Evolutionary conservation across 2,329 filamentous ascomycete species (phyloP).

Genomic region (Aspergillus calidoustus): DNA sequence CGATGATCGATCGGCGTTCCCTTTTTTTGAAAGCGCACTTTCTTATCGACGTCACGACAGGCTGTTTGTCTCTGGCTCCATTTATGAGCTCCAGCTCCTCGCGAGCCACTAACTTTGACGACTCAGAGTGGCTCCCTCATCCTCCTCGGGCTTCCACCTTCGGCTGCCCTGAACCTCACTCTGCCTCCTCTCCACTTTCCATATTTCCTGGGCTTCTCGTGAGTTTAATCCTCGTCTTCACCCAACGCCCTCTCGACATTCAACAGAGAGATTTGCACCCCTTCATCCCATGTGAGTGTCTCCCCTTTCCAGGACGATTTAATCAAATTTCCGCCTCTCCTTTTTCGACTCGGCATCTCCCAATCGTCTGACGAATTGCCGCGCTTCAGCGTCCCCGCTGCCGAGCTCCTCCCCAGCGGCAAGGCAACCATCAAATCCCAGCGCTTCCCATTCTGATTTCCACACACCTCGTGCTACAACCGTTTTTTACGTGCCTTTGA

Average conservation of each 20-base stretch:
- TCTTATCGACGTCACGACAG: conserved; percentile 17
- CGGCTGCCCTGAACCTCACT: conserved; percentile 10
- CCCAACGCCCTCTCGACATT: neutral
- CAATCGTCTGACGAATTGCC: conserved; percentile 2
- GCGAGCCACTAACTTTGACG: conserved; percentile 15
- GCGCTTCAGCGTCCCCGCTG: conserved; percentile 21
- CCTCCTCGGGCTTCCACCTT: conserved; percentile 1
- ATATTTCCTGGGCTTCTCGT: neutral
- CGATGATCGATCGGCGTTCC: conserved; percentile 5
- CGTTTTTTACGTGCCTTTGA: neutral
- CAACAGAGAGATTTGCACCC: neutral
- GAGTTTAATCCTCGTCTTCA: neutral
- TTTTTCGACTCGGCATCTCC: neutral
- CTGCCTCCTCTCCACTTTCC: conserved; percentile 6
- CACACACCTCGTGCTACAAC: neutral
- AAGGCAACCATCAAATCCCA: conserved; percentile 20
- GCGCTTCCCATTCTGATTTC: neutral
- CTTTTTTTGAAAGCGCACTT: neutral
- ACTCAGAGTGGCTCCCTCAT: conserved; percentile 19
- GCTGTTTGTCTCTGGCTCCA: conserved; percentile 4
- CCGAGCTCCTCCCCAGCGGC: conserved; percentile 17
- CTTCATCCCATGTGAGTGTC: conserved; percentile 14
- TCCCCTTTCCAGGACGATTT: neutral
- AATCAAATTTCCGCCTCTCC: neutral
- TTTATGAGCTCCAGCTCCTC: conserved; percentile 13